Percentiles rank a stretch among this genome's conserved stretches.
These are phyloP conservation scores for Bolboschoenus planiculmis DNA, from an alignment of 176 grass and related monocot genomes.

Conservation along the genomic window DNA sequence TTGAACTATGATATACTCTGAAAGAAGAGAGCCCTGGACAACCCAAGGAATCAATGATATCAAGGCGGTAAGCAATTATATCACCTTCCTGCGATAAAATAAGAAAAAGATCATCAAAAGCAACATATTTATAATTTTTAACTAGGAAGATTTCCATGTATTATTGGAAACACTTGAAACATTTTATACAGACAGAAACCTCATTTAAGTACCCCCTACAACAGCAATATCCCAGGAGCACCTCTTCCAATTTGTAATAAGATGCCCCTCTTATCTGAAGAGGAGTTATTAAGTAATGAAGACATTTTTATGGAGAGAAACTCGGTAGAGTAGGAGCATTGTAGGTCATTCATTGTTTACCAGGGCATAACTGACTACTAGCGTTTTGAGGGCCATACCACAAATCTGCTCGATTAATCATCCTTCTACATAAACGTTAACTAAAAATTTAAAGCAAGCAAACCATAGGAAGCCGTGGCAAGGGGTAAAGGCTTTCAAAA, in stretches of 20 bases:
- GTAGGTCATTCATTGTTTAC: background rate
- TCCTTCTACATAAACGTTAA: background rate
- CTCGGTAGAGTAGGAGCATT: background rate
- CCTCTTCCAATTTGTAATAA: no score
- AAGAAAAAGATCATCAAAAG: background rate
- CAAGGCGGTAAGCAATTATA: conserved; percentile 26
- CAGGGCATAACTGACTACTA: background rate
- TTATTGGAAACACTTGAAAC: background rate
- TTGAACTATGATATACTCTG: conserved; percentile 17
- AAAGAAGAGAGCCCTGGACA: conserved; percentile 21
- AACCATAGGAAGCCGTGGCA: conserved; percentile 15
- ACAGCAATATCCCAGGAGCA: background rate
- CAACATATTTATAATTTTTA: background rate
- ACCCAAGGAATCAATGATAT: background rate
- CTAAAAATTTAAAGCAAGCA: background rate
- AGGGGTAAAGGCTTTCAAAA: conserved; percentile 18
- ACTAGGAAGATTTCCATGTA: background rate
- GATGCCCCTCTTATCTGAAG: background rate
- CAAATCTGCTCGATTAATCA: background rate
- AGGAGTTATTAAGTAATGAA: background rate
- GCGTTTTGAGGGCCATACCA: background rate
- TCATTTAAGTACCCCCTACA: background rate
- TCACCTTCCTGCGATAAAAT: conserved; percentile 17
- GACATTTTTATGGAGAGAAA: background rate
- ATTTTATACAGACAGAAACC: background rate